Conservation (phyloP, 192 early-diverging fungal genomes). For the Chytriomyces hyalinus region DNA sequence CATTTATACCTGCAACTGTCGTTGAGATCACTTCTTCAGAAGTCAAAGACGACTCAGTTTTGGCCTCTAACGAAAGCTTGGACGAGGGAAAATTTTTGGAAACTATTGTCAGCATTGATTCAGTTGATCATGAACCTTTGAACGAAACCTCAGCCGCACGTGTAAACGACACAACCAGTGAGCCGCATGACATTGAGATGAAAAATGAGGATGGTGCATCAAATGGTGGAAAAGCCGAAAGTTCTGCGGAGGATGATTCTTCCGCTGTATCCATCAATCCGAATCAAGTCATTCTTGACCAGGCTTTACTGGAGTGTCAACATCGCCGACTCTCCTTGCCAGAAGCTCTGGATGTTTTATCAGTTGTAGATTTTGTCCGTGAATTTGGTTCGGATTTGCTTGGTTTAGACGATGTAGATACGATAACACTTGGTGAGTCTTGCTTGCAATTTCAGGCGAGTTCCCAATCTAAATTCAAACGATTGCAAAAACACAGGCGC, state of each 20-base stretch:
- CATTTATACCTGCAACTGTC: slow-evolving; percentile 11
- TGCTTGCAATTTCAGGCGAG: neutral
- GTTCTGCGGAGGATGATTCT: neutral
- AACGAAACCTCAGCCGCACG: neutral
- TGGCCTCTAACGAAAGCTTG: neutral
- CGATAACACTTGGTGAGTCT: slow-evolving; percentile 17
- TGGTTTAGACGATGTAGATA: neutral
- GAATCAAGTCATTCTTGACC: slow-evolving; percentile 1
- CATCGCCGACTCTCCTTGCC: slow-evolving; percentile 11
- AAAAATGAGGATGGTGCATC: neutral
- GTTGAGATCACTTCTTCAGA: neutral
- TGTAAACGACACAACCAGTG: neutral
- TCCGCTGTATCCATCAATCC: neutral
- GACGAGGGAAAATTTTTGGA: neutral
- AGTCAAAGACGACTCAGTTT: neutral
- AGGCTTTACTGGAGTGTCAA: slow-evolving; percentile 7
- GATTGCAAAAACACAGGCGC: neutral
- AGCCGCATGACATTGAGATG: neutral
- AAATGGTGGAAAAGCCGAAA: neutral
- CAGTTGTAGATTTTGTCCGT: slow-evolving; percentile 29
- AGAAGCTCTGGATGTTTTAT: slow-evolving; percentile 29
- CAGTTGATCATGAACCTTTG: neutral
- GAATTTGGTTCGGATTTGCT: slow-evolving; percentile 29
- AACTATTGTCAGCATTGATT: neutral
- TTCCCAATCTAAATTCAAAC: neutral